Evolutionary conservation across 331 rosid genomes (phyloP).

Genomic region (Acacia pycnantha): DNA sequence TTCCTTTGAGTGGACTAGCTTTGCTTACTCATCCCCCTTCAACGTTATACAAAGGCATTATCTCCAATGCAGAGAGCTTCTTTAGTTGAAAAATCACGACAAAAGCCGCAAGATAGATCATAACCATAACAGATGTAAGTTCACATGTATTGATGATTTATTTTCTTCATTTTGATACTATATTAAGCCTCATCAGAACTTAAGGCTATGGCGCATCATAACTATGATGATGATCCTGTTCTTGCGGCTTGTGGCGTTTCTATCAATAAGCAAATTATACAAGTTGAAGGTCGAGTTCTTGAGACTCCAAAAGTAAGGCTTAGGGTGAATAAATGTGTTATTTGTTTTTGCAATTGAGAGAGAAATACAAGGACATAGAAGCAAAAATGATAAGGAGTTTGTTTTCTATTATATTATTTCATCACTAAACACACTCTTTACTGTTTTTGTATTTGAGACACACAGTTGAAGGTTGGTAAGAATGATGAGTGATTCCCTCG

Average conservation of each 20-base stretch:
- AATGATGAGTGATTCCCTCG: no score
- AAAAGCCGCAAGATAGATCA: constrained; percentile 78
- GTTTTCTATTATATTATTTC: no score
- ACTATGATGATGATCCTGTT: no score
- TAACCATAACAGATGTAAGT: constrained; percentile 59
- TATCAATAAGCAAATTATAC: constrained; percentile 58
- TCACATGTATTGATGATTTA: not conserved
- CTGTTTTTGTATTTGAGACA: no score
- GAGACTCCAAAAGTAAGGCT: constrained; percentile 73
- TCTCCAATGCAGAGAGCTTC: constrained; percentile 75
- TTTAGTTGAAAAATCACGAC: constrained; percentile 82
- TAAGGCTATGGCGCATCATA: constrained; percentile 57
- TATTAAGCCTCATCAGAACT: constrained; percentile 29
- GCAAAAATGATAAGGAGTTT: no score
- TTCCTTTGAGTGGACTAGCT: constrained; percentile 51
- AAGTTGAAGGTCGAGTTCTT: constrained; percentile 81
- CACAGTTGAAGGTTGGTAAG: no score
- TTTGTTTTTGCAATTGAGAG: no score
- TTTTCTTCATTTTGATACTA: not conserved
- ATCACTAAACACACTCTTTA: no score
- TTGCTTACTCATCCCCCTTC: constrained; percentile 78
- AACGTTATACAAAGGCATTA: constrained; percentile 80
- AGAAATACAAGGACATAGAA: no score
- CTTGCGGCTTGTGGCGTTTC: no score
- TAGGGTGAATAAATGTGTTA: not conserved